A percentile compares a stretch with the other conserved stretches of the same genome.
Evolutionary conservation across 441 rosid species (phyloP).

Genomic region (Omphalea diandra): DNA sequence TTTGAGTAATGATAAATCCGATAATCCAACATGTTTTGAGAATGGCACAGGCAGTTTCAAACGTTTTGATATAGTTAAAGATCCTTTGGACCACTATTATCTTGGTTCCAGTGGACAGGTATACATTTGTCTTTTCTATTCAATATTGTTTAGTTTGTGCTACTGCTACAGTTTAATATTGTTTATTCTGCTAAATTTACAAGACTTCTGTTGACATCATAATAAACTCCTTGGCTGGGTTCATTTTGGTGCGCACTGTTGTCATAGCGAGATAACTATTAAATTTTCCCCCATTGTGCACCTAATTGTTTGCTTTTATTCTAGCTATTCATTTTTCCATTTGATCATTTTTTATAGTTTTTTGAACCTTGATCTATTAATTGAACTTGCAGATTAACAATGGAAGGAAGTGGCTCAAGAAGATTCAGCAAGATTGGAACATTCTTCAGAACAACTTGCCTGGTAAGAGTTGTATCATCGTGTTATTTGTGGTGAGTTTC

Average conservation of each 20-base stretch:
- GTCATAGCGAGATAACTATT: not conserved
- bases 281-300: not conserved
- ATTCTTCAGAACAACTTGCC: conserved; percentile 98
- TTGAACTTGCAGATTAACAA: conserved; percentile 54
- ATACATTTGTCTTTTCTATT: conserved; percentile 11
- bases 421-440: conserved; percentile 98
- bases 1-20: conserved; percentile 39
- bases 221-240: not conserved
- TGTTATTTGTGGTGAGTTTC: conserved; percentile 10
- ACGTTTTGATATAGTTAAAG: conserved; percentile 80
- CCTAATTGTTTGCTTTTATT: not conserved
- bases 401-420: conserved; percentile 88
- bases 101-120: conserved; percentile 75
- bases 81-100: conserved; percentile 87
- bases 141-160: not conserved
- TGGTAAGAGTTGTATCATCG: conserved; percentile 45
- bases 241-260: not conserved
- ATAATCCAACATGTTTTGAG: conserved; percentile 32
- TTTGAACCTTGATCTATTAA: conserved; percentile 10
- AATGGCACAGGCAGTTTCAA: conserved; percentile 49
- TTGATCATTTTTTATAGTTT: not conserved
- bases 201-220: conserved; percentile 1
- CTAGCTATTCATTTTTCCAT: conserved; percentile 1
- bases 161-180: not conserved
- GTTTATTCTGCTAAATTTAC: not conserved